phyloP scores from a whole-genome alignment of 2,329 filamentous ascomycete genomes.

The Geosmithia putterillii region DNA sequence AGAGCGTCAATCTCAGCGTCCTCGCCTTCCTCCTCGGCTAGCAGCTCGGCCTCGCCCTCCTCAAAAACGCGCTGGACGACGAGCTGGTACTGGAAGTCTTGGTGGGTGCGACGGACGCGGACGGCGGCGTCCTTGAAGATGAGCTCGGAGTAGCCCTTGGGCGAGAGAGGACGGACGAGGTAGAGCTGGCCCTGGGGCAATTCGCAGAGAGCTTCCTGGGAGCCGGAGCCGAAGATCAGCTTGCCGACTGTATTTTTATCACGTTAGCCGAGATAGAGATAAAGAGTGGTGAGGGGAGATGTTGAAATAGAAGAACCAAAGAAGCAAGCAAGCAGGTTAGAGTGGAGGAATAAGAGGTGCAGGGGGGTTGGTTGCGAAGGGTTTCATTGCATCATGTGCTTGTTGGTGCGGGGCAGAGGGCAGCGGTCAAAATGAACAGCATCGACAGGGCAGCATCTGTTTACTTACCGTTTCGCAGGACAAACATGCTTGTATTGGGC shows the following conservation, averaged over 20 bases:
- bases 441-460: slow-evolving; percentile 10
- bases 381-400: not conserved
- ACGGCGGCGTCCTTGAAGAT: slow-evolving; percentile 97
- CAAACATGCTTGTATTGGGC: slow-evolving; percentile 21
- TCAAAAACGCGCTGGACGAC: slow-evolving; percentile 95
- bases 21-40: slow-evolving; percentile 81
- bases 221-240: slow-evolving; percentile 75
- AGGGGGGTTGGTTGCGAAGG: not conserved
- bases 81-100: slow-evolving; percentile 95
- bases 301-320: not conserved
- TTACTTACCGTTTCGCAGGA: slow-evolving; percentile 30
- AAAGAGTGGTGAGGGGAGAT: not conserved
- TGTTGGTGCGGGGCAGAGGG: not conserved
- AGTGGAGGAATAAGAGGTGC: not conserved
- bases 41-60: slow-evolving; percentile 85
- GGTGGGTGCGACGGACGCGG: slow-evolving; percentile 81
- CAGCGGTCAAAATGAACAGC: not conserved
- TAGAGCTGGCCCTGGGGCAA: slow-evolving; percentile 94
- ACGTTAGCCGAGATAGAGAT: slow-evolving; percentile 1
- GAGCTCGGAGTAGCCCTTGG: slow-evolving; percentile 96
- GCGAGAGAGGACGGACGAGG: slow-evolving; percentile 85
- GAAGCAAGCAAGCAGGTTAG: not conserved
- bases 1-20: slow-evolving; percentile 68
- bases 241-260: slow-evolving; percentile 64
- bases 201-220: slow-evolving; percentile 88